Percentiles rank a stretch among this genome's conserved stretches.
These are phyloP conservation scores for Fusarium sp. DNA, from an alignment of 2,329 filamentous ascomycete genomes.

Conservation along the genomic window DNA sequence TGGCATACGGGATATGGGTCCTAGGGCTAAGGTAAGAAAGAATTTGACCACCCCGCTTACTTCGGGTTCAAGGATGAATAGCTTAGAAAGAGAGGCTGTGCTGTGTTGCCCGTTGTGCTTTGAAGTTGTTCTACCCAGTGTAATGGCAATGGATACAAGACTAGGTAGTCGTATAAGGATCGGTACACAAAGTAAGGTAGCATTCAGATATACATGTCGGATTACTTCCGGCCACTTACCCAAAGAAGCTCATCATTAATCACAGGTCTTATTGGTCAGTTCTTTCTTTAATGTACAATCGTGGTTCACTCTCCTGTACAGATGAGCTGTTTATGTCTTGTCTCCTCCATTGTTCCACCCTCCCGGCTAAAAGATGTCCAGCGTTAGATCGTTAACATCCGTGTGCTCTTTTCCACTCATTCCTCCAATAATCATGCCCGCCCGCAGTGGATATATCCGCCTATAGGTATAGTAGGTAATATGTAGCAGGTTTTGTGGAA, in stretches of 20 bases:
- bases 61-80: conserved; percentile 3
- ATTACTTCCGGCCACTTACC: conserved; percentile 20
- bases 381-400: not conserved
- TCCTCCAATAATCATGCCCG: too few relatives aligned
- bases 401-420: not conserved
- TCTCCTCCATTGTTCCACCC: conserved; percentile 12
- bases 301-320: conserved; percentile 12
- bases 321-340: not conserved
- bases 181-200: conserved; percentile 15
- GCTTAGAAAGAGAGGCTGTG: not conserved
- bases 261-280: conserved; percentile 3
- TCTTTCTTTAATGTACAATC: conserved; percentile 3
- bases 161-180: not conserved
- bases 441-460: too few relatives aligned
- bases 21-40: conserved; percentile 23
- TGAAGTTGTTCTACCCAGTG: not conserved
- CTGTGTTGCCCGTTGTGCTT: not conserved
- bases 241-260: conserved; percentile 1
- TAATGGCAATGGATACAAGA: not conserved
- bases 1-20: conserved; percentile 15
- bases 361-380: conserved; percentile 14
- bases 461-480: too few relatives aligned
- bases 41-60: conserved; percentile 8
- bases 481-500: not conserved
- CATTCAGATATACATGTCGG: conserved; percentile 9